These are phyloP conservation scores for Pyrenophora tritici-repentis DNA, from an alignment of 2,329 filamentous ascomycete species.

Conservation along the genomic window DNA sequence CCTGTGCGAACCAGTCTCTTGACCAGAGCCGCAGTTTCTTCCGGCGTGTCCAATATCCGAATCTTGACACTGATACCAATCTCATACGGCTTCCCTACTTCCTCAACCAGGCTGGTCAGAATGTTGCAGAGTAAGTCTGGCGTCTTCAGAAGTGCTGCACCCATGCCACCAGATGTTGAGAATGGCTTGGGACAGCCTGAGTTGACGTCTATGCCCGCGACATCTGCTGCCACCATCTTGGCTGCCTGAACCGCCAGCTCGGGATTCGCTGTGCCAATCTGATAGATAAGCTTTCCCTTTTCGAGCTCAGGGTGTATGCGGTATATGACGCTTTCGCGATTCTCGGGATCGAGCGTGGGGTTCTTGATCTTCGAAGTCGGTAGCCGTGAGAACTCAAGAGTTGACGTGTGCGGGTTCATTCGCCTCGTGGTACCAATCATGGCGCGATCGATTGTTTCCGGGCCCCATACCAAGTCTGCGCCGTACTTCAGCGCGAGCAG, in stretches of 20 bases:
- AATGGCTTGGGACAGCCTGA: conserved; percentile 98
- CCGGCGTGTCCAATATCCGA: conserved; percentile 76
- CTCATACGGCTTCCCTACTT: conserved; percentile 76
- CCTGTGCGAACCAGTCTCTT: conserved; percentile 80
- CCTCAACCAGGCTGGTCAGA: conserved; percentile 76
- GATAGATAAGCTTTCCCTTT: conserved; percentile 78
- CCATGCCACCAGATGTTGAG: conserved; percentile 92
- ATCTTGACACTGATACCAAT: conserved; percentile 99
- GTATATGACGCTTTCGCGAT: conserved; percentile 73
- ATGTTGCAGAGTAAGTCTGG: conserved; percentile 85
- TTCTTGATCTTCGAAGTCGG: conserved; percentile 72
- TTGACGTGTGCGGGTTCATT: conserved; percentile 75
- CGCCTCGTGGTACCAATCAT: conserved; percentile 85
- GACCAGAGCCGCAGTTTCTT: conserved; percentile 78
- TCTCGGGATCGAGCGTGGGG: conserved; percentile 59
- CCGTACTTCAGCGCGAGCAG: conserved; percentile 91
- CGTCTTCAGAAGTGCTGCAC: conserved; percentile 82
- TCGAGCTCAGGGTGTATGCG: conserved; percentile 80
- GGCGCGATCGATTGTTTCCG: conserved; percentile 90
- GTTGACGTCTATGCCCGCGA: conserved; percentile 94
- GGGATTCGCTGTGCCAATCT: conserved; percentile 86
- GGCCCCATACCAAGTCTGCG: conserved; percentile 96
- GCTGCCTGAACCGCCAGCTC: conserved; percentile 83
- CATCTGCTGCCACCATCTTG: conserved; percentile 80
- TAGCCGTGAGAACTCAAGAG: conserved; percentile 81